Base-by-base conservation (phyloP, 208 protist species). In the Acanthamoeba sp. region DNA sequence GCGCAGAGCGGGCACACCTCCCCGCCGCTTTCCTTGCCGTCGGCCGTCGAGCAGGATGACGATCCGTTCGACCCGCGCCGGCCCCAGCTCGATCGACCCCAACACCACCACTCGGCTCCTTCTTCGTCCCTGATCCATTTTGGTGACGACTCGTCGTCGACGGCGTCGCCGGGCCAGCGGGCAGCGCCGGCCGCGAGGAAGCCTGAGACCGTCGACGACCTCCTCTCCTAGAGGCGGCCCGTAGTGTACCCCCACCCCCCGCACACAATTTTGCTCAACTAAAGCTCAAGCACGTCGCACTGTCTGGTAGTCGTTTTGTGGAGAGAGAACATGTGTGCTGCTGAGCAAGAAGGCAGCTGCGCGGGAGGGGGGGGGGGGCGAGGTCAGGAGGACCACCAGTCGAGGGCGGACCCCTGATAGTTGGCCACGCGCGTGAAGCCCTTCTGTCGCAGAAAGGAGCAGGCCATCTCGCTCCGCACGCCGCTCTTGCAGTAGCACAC, bases 401-500 rank as follows among this genome's bases (percentile, higher is more conserved):
- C 52, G 3, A 71, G 52, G 14, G 85, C 52, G 22, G 85, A 91
- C 7, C 85, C 85, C 24, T 66, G 24, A 20, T 71, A 91, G 55
- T 91, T 91, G 52, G 22, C 22, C 12, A 73, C 85, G 55, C 55
- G 45, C 2, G 16, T 71, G 85, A 64, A 91, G 1, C 85, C 85
- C 52, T 76, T 64, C 36, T 64, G 32, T 2, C 55, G 85, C n/a
- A 91, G 55, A 36, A 91, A 50, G 38, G 2, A 16, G 42, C 85
- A 91, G 14, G 85, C 85, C 55, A 52, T 69, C 20, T 91, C 85
- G 52, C 85, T 73, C 20, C 85, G 85, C 55, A 73, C 22, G 45
- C 85, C 85, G 38, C 34, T 71, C 32, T 50, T 38, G 85, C 85
- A 91, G 85, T 91, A 91, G 40, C 85, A 91, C 14, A 91, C 59